Evolutionary conservation across 768 basidiomycete genomes (phyloP).

Genomic region (Boletellus emodensis): DNA sequence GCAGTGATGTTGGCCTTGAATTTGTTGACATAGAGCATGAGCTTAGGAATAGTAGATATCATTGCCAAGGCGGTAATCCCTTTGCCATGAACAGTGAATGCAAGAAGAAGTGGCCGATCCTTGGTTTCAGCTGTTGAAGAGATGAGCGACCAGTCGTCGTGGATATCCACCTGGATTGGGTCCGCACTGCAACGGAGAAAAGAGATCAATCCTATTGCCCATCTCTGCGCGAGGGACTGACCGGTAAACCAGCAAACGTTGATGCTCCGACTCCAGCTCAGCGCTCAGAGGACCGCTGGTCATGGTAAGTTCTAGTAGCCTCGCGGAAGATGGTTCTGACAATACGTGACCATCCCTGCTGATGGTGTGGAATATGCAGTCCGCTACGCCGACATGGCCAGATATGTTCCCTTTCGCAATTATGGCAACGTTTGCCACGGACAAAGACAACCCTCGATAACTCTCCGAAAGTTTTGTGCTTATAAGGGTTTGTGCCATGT

Average conservation of each 20-base stretch:
- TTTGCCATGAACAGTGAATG: conserved; percentile 71
- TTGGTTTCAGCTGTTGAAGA: conserved; percentile 37
- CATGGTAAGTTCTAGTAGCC: conserved; percentile 70
- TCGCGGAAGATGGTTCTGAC: conserved; percentile 34
- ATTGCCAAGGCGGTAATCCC: conserved; percentile 65
- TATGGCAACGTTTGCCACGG: conserved; percentile 51
- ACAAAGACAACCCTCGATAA: conserved; percentile 61
- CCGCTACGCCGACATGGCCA: conserved; percentile 61
- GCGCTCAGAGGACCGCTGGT: conserved; percentile 67
- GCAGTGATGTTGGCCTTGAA: conserved; percentile 69
- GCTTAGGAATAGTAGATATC: conserved; percentile 71
- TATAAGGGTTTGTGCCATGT: conserved; percentile 59
- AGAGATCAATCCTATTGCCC: conserved; percentile 1
- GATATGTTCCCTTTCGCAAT: conserved; percentile 67
- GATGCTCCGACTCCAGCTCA: conserved; percentile 72
- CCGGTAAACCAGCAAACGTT: conserved; percentile 72
- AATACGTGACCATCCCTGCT: conserved; percentile 48
- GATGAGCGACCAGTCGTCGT: conserved; percentile 75
- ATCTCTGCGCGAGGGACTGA: conserved; percentile 31
- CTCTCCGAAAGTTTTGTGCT: conserved; percentile 62
- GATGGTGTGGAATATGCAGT: conserved; percentile 72
- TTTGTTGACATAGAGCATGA: conserved; percentile 70
- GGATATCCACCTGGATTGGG: conserved; percentile 68
- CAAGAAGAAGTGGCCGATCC: conserved; percentile 57
- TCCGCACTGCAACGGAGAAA: conserved; percentile 51